phyloP scores from a whole-genome alignment of 176 grass and related monocot species.

The Aegilops speltoides region DNA sequence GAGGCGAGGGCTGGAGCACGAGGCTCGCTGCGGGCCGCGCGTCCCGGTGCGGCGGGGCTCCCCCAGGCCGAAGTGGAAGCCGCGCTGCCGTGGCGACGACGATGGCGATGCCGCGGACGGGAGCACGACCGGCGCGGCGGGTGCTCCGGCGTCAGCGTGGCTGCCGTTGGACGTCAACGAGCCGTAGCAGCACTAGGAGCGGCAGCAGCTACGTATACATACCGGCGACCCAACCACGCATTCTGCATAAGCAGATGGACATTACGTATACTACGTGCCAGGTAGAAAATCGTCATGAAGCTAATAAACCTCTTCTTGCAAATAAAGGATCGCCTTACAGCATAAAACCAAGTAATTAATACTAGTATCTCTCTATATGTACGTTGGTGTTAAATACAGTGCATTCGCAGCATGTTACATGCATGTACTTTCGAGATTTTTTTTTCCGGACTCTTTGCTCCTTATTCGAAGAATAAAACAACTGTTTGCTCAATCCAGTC shows the following conservation, averaged over 20 bases:
- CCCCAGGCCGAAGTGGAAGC: constrained; percentile 13
- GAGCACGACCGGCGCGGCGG: background rate
- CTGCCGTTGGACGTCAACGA: background rate
- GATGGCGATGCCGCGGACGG: background rate
- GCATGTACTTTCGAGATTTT: no score
- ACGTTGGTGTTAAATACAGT: background rate
- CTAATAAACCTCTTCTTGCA: no score
- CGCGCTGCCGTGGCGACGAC: constrained; percentile 17
- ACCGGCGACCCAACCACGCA: background rate
- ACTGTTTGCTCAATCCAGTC: no score
- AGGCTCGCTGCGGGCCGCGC: constrained; percentile 49
- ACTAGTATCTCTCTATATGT: background rate
- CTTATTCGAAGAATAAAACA: no score
- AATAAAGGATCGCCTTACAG: no score
- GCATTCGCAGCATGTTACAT: no score
- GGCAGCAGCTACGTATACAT: background rate
- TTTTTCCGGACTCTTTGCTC: no score
- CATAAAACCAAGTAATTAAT: no score
- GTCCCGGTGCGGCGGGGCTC: constrained; percentile 10
- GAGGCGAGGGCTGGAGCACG: constrained; percentile 40
- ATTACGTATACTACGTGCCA: background rate
- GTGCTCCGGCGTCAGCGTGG: background rate
- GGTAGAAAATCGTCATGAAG: background rate
- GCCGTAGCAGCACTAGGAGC: background rate
- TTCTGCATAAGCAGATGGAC: background rate